Base-by-base conservation (phyloP, 2,329 filamentous ascomycete species). In the Exophiala oligosperma region DNA sequence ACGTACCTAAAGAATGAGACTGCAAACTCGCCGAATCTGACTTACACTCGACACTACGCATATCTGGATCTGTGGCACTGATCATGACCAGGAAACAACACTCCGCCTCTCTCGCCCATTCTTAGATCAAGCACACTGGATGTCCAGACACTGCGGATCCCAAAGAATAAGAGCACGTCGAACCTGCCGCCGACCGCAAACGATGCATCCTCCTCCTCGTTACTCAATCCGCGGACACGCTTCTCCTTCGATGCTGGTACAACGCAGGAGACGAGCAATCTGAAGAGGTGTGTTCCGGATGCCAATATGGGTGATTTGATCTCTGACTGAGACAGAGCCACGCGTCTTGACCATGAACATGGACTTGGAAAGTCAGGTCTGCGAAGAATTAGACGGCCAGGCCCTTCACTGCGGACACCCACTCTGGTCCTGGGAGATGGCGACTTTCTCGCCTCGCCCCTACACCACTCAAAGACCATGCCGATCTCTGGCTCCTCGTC, bases 361-460 rank as follows among this genome's bases (percentile, higher is more conserved):
- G 91, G 91, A 67, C 77, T 94, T 63, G 91, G 91, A 54, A 83
- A 88, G 46, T 95, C 91, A 56, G 92, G 94, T 66, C 83, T 99
- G 70, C 89, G 92, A 72, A 89, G 94, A 69, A 99, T 99, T 73
- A 90, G 94, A 72, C 93, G 97, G 74, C 88, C 89, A 60, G 82
- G 85, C 40, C 78, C 84, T 56, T 82, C 87, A 72, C 80, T 82
- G 52, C 81, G 88, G 56, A 88, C 88, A 28, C 60, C 74, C 88
- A 59, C 85, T 87, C 47, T 81, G 82, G 48, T 77, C 82, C 55
- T 88, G 87, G 41, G 82, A 81, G 64, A 80, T 82, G 35, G 85
- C 4, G 64, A 86, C 14, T 87, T 87, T 37, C 81, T 73, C 72
- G 83, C 65, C 83, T 84, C 60, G 72, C 81, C 70, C 73, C 78